Conservation (phyloP, 2,329 filamentous ascomycete genomes). For the Cordyceps farinosa region DNA sequence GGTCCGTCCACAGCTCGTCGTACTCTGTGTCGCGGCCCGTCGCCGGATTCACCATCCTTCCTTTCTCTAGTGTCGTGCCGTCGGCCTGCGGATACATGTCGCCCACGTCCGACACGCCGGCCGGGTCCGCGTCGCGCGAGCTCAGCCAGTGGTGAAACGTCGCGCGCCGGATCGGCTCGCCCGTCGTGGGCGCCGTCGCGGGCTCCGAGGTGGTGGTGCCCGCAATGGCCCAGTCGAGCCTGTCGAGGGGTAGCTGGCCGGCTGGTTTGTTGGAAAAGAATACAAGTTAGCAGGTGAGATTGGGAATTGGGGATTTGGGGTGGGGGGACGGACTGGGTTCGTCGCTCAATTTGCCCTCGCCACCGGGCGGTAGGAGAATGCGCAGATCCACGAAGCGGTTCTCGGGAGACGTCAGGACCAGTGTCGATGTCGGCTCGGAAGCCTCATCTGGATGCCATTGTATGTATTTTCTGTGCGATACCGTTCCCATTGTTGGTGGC, state of each 20-base stretch:
- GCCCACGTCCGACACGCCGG: conserved; percentile 49
- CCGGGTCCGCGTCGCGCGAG: conserved; percentile 41
- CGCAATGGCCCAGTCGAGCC: conserved; percentile 64
- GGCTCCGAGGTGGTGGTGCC: conserved; percentile 46
- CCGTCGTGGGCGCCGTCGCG: conserved; percentile 25
- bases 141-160: conserved; percentile 60
- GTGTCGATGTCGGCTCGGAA: conserved; percentile 59
- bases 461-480: conserved; percentile 58
- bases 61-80: conserved; percentile 51
- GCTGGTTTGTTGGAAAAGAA: neutral
- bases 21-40: conserved; percentile 52
- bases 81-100: conserved; percentile 47
- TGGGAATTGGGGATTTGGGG: neutral
- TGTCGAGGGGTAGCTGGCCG: conserved; percentile 20
- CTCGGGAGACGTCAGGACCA: conserved; percentile 59
- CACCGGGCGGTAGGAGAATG: conserved; percentile 37
- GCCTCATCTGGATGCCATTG: conserved; percentile 51
- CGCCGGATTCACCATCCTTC: conserved; percentile 56
- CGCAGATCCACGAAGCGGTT: conserved; percentile 61
- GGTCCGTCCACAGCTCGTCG: conserved; percentile 63
- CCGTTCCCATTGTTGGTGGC: conserved; percentile 37
- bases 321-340: conserved; percentile 4
- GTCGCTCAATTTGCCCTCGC: conserved; percentile 7
- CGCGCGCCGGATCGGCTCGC: conserved; percentile 32
- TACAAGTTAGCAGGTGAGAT: neutral